Conservation (phyloP, 192 early-diverging fungal species). For the Coemansia brasiliensis region DNA sequence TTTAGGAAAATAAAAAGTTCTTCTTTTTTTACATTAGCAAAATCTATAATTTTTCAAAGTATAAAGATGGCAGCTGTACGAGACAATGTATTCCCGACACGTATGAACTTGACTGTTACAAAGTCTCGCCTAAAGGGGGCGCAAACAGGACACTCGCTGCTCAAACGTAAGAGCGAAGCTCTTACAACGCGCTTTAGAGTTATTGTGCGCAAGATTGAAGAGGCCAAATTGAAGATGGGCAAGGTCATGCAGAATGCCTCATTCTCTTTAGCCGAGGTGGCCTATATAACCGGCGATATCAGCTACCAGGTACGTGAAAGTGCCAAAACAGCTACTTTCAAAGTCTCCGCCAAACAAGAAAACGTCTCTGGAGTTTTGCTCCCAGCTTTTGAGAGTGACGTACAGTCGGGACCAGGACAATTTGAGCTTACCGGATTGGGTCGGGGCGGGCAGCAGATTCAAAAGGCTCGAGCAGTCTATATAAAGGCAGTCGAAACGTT, state of each 20-base stretch:
- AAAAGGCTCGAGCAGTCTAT: constrained; percentile 93
- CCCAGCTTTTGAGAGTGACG: constrained; percentile 79
- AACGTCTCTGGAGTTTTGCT: constrained; percentile 98
- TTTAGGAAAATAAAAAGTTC: neutral
- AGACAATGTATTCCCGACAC: constrained; percentile 92
- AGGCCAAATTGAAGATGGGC: constrained; percentile 98
- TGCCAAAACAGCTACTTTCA: constrained; percentile 87
- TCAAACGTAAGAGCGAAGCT: constrained; percentile 98
- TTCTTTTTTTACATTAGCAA: neutral
- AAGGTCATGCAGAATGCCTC: constrained; percentile 97
- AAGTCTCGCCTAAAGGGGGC: constrained; percentile 96
- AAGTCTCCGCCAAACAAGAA: constrained; percentile 89
- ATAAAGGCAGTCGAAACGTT: constrained; percentile 91
- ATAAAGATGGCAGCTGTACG: constrained; percentile 69
- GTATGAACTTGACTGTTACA: constrained; percentile 96
- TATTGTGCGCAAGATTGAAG: constrained; percentile 96
- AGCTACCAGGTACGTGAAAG: constrained; percentile 96
- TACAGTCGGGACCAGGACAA: constrained; percentile 84
- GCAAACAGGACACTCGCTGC: constrained; percentile 93
- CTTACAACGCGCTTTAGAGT: constrained; percentile 91
- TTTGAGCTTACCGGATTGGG: constrained; percentile 99
- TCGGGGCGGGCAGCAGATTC: constrained; percentile 95
- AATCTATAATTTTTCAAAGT: too few relatives aligned
- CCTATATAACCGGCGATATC: constrained; percentile 96
- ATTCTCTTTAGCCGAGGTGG: constrained; percentile 97